These are phyloP conservation scores for Oryza meridionalis DNA, from an alignment of 176 grass and related monocot genomes.

Conservation along the genomic window DNA sequence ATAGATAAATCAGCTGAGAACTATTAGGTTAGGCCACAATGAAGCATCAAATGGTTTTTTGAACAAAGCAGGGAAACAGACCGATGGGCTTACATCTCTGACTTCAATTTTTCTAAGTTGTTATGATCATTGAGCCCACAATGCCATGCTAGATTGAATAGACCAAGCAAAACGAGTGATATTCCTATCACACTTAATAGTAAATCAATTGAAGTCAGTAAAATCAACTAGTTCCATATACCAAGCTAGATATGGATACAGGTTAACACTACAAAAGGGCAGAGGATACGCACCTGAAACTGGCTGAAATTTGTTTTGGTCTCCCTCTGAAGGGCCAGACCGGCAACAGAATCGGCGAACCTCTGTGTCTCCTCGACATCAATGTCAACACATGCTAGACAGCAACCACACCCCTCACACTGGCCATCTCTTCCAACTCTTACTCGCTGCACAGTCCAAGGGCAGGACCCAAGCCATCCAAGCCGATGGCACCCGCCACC, in stretches of 20 bases:
- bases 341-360: constrained; percentile 77
- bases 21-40: not conserved
- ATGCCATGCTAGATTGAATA: not conserved
- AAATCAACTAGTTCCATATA: not conserved
- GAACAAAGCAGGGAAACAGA: not conserved
- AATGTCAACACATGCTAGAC: constrained; percentile 67
- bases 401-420: constrained; percentile 49
- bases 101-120: not conserved
- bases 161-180: constrained; percentile 17
- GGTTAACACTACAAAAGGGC: not conserved
- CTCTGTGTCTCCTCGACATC: constrained; percentile 45
- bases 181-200: not conserved
- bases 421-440: constrained; percentile 37
- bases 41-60: not conserved
- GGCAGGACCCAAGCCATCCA: constrained; percentile 63
- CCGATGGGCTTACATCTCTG: too few species aligned
- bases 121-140: not conserved
- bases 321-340: constrained; percentile 81
- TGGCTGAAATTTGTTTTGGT: constrained; percentile 74
- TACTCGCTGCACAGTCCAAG: constrained; percentile 60
- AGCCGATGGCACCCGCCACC: constrained; percentile 74
- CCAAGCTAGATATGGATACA: not conserved
- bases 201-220: not conserved
- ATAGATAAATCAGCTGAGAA: not conserved
- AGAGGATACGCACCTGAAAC: constrained; percentile 62